Evolutionary conservation across 2,329 filamentous ascomycete genomes (phyloP), one percentile per base, ranked within the genome.

Genomic region (Cercospora zeina): DNA sequence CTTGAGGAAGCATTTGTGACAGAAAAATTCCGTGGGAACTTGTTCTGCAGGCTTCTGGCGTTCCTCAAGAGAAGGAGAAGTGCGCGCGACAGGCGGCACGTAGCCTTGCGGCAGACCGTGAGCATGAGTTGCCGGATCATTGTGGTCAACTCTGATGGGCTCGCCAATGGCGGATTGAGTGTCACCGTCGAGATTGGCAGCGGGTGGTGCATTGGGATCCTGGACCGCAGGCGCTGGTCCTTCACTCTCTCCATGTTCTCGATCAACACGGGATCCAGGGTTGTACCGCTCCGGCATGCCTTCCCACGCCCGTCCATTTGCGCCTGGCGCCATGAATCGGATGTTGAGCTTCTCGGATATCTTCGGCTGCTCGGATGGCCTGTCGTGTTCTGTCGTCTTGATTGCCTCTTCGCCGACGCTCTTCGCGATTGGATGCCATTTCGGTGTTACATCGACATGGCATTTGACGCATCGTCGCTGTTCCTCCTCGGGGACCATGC

Each of bases 391-490:
- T 33, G 59, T 62, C 21, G 62, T 58, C 31, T 59, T 62, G n/a
- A 57, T 31, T 36, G n/a, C 55, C 50, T 59, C 58, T 24, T 57
- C 49, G 24, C 58, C 54, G 27, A 66, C 36, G 24, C 65, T 56
- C n/a, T 53, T 27, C 24, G 65, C 54, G 2, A 71, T 31, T 6
- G 64, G 61, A 65, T 74, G 81, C 80, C 80, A 82, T 70, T 84
- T 88, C 4, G 89, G 89, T 68, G 87, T 91, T 55, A 88, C 83
- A 71, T 92, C 88, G 61, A 89, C 82, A 11, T 77, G 74, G 70
- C 80, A 82, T 56, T 75, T 77, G 24, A 70, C 72, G 61, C 80
- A 82, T 62, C 73, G 75, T 19, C 76, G 75, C 53, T 76, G 56
- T 62, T 71, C 72, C 21, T 68, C 67, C 6, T 71, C 71, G 6